A percentile compares a stretch with the other conserved stretches of the same genome.
phyloP scores from a whole-genome alignment of 2,329 filamentous ascomycete species.

The Trichophaea hybrida region DNA sequence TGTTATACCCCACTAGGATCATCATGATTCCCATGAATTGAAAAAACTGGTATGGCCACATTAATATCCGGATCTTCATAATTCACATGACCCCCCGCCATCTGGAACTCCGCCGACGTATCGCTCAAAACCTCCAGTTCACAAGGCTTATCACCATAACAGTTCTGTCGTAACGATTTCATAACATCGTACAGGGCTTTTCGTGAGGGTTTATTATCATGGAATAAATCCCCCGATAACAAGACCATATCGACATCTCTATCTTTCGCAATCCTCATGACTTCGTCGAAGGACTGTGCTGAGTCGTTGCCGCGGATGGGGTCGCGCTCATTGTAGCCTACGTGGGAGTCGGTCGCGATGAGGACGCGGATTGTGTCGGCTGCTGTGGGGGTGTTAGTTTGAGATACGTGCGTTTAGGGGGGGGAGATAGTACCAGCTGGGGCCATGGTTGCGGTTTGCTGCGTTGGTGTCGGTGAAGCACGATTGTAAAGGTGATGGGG shows the following conservation, averaged over 20 bases:
- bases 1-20: slow-evolving; percentile 63
- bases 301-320: slow-evolving; percentile 91
- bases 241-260: slow-evolving; percentile 96
- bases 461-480: no score
- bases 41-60: slow-evolving; percentile 90
- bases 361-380: slow-evolving; percentile 77
- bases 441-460: no score
- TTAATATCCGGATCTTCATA: slow-evolving; percentile 98
- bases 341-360: slow-evolving; percentile 92
- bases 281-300: slow-evolving; percentile 90
- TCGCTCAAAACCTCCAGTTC: slow-evolving; percentile 91
- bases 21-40: slow-evolving; percentile 96
- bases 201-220: slow-evolving; percentile 92
- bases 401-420: no score
- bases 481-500: no score
- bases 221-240: slow-evolving; percentile 86
- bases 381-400: neutral
- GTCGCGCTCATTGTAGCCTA: slow-evolving; percentile 88
- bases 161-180: slow-evolving; percentile 83
- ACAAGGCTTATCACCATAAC: slow-evolving; percentile 86
- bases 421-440: no score
- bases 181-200: slow-evolving; percentile 97
- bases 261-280: slow-evolving; percentile 74
- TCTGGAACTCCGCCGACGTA: slow-evolving; percentile 73
- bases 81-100: slow-evolving; percentile 82